Percentiles rank a stretch among this genome's conserved stretches.
Conservation (phyloP, 768 basidiomycete species). For the Hygrocybe punicea region DNA sequence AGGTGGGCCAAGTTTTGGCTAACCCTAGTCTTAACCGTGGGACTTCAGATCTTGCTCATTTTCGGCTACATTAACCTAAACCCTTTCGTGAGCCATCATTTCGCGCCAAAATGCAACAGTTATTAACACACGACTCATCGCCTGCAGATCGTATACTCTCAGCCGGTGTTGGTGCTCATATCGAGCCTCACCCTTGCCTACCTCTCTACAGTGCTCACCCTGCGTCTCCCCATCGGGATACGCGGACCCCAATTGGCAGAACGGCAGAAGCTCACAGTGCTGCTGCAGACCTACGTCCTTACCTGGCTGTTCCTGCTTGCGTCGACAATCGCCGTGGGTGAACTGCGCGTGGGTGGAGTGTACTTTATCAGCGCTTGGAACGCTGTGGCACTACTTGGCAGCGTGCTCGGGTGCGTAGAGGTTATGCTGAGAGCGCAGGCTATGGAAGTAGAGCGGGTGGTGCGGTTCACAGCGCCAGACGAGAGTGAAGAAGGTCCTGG, state of each 20-base stretch:
- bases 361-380: constrained; percentile 60
- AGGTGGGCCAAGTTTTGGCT: constrained; percentile 63
- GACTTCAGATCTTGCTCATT: constrained; percentile 47
- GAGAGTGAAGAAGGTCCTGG: constrained; percentile 15
- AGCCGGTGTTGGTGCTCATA: constrained; percentile 46
- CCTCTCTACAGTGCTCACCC: constrained; percentile 38
- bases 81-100: constrained; percentile 54
- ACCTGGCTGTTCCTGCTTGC: constrained; percentile 55
- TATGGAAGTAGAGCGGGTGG: constrained; percentile 7
- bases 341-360: constrained; percentile 45
- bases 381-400: constrained; percentile 43
- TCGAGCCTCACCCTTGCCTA: constrained; percentile 46
- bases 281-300: constrained; percentile 52
- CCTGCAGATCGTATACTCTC: constrained; percentile 58
- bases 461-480: not conserved
- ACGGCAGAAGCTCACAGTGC: constrained; percentile 46
- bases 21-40: constrained; percentile 45
- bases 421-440: constrained; percentile 19
- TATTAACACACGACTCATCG: not conserved
- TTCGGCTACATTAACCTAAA: constrained; percentile 52
- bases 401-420: constrained; percentile 38
- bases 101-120: too few species aligned
- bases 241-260: constrained; percentile 29
- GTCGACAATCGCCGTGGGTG: constrained; percentile 45
- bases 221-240: constrained; percentile 33